Evolutionary conservation across 2,329 filamentous ascomycete species (phyloP), one percentile per base, ranked within the genome.

Genomic region (Epichloe sylvatica): DNA sequence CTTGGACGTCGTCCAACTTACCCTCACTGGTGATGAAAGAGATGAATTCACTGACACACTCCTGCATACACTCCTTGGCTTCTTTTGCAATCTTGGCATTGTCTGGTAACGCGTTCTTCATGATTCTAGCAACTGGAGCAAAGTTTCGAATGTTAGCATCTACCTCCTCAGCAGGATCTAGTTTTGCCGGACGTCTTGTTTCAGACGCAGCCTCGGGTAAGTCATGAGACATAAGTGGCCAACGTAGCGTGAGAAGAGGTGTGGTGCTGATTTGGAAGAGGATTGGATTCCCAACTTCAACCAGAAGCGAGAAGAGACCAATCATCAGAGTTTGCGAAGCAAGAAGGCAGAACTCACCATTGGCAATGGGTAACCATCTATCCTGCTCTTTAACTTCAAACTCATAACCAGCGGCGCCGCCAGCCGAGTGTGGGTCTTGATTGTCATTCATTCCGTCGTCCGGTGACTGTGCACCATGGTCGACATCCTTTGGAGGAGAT

Each of bases 381-480:
- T 98, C 92, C 73, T 98, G 92, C 73, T 98, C 92, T 78, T 97
- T 97, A 71, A 97, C 91, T 73, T 97, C 91, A 68, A 96, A 95
- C 74, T 97, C 91, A 67, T 88, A 88, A 70, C 75, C 81, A 51
- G 61, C 55, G 70, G 84, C 77, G 68, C 78, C 83, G 69, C 49
- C 51, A 49, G 77, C 77, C 68, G 77, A 76, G 74, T 88, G 84
- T 81, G 80, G 78, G 73, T 86, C 83, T 70, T 83, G 79, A 72
- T 77, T 74, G 69, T 89, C 86, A 74, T 94, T 89, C 86, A 94
- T 94, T 80, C 92, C 87, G 76, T 94, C 87, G 74, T 92, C 89
- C 76, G 83, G 83, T 75, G 89, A 94, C 77, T 88, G 86, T 80
- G 80, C 84, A 80, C 80, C 83, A 78, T 84, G 85, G 78, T 95